phyloP scores from a whole-genome alignment of 441 rosid genomes.

The Erodium moschatum region DNA sequence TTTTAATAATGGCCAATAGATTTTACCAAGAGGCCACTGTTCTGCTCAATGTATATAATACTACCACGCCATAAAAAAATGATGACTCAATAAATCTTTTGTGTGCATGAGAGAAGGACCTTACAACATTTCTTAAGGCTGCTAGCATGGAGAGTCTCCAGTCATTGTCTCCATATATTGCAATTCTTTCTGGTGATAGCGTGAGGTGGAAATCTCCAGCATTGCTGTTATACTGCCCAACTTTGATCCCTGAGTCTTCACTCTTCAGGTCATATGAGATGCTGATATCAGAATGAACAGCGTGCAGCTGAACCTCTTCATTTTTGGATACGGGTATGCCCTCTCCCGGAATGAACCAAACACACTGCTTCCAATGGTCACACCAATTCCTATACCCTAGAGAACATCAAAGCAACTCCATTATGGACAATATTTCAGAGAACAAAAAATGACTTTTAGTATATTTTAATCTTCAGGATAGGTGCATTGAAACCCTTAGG shows the following conservation, averaged over 20 bases:
- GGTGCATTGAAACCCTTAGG: slow-evolving; percentile 9
- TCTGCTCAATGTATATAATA: background rate
- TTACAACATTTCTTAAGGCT: slow-evolving; percentile 57
- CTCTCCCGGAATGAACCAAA: slow-evolving; percentile 62
- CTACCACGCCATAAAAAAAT: background rate
- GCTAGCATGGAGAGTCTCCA: slow-evolving; percentile 56
- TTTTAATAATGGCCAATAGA: background rate
- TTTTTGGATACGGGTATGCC: slow-evolving; percentile 47
- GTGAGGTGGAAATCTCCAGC: slow-evolving; percentile 43
- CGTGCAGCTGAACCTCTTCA: slow-evolving; percentile 51
- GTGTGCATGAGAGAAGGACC: slow-evolving; percentile 24
- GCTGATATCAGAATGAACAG: slow-evolving; percentile 54
- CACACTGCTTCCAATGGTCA: slow-evolving; percentile 98
- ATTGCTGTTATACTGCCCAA: slow-evolving; percentile 21
- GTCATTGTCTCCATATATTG: slow-evolving; percentile 56
- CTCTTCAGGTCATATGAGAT: slow-evolving; percentile 48
- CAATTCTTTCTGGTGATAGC: slow-evolving; percentile 71
- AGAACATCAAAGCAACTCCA: slow-evolving; percentile 23
- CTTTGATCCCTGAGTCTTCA: slow-evolving; percentile 27
- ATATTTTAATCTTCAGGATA: background rate
- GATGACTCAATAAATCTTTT: background rate
- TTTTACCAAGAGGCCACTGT: background rate
- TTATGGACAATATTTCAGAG: slow-evolving; percentile 13
- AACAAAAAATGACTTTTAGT: background rate
- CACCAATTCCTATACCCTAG: slow-evolving; percentile 70